Base-by-base conservation (phyloP, 1,284 basidiomycete species). In the Pulveroboletus sp. region DNA sequence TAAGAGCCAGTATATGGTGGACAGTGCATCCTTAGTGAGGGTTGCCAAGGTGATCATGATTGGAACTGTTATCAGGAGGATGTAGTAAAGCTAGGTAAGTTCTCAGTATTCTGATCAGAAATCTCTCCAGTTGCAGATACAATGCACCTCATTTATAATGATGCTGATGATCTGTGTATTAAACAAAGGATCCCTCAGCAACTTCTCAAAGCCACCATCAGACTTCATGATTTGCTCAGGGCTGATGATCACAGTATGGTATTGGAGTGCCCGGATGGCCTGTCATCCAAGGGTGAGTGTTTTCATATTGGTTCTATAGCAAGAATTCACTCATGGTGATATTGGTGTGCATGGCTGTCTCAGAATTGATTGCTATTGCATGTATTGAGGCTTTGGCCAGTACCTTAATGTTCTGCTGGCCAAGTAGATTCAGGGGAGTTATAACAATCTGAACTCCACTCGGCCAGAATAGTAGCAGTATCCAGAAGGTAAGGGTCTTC, bases 91-190 rank as follows among this genome's bases (percentile, higher is more conserved):
- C 0, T 33, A 3, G 2, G 22, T 14, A 0, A 58, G 4, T 8
- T 58, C 52, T 28, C n/a, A 24, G 8, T 49, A 49, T n/a, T 42
- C 48, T 2, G 26, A 39, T 0, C 28, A 9, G 17, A 49, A 49
- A 0, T 49, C 22, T 3, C 28, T 22, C 47, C 56, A 58, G 3
- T 36, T 4, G 2, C 2, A 6, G 11, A 58, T 54, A 17, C 48
- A 58, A 22, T 58, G 47, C 1, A 43, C 56, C n/a, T 58, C 47
- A 26, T 58, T 39, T 4, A 58, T 46, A 9, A 58, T 17, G 2
- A 54, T 24, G 14, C 40, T 22, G 5, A 58, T 20, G 0, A 54
- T 28, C 1, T 40, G 36, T n/a, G n/a, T n/a, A n/a, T n/a, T n/a
- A n/a, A n/a, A n/a, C n/a, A n/a, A n/a, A n/a, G n/a, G n/a, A 31